These are phyloP conservation scores for Termitomyces sp. DNA, from an alignment of 1,284 basidiomycete species.

Conservation along the genomic window DNA sequence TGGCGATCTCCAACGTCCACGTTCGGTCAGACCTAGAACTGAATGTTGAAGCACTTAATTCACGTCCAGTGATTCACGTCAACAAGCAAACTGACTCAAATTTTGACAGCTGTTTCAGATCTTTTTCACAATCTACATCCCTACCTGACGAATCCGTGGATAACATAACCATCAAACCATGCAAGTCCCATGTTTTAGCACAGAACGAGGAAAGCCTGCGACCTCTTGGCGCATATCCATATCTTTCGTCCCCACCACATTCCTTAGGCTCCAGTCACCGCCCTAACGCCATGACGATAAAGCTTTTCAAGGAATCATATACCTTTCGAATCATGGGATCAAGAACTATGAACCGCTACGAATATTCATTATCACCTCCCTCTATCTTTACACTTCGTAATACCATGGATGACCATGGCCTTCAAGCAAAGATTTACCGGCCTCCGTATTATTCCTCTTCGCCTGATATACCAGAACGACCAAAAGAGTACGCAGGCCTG, in stretches of 20 bases:
- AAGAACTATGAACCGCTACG: constrained; percentile 35
- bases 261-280: not conserved
- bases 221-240: not conserved
- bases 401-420: constrained; percentile 46
- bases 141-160: not conserved
- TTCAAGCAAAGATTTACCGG: constrained; percentile 66
- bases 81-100: not conserved
- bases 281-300: not conserved
- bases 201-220: not conserved
- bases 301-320: constrained; percentile 18
- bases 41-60: not conserved
- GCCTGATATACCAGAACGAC: constrained; percentile 62
- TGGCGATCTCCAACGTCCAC: not conserved
- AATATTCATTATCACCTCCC: constrained; percentile 56
- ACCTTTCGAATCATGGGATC: constrained; percentile 20
- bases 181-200: not conserved
- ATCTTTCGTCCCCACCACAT: constrained; percentile 9
- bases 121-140: not conserved
- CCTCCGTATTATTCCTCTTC: constrained; percentile 77
- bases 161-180: too few relatives aligned
- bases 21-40: not conserved
- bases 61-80: not conserved
- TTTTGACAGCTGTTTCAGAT: not conserved
- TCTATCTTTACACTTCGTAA: constrained; percentile 44
- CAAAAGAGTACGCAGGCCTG: constrained; percentile 80